Evolutionary conservation across 805 yeast species (phyloP), one percentile per base, ranked within the genome.

Genomic region (Naumovozyma baii): DNA sequence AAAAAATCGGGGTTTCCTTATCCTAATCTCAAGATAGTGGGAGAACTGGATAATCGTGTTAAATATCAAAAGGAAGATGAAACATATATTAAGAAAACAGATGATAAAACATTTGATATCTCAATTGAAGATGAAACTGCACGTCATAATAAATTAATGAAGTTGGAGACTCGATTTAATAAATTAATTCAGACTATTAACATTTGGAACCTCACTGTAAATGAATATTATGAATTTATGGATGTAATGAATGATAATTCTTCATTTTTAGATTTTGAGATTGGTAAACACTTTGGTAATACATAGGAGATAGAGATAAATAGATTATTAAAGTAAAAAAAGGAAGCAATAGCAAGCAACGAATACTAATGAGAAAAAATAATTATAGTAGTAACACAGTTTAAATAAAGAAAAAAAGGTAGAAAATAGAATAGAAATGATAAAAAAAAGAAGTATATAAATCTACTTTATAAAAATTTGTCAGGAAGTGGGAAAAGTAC

Each of bases 201-300:
- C 30, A 45, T 47, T 38, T 55, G 50, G 36, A 54, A 56, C 39
- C 41, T 50, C n/a, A 54, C 61, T 8, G 44, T 49, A 33, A 39
- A 39, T n/a, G 61, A 56, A 41, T 51, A 48, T 38, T 43, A 39
- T 28, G 54, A 56, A 25, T 54, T 41, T 36, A 36, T 37, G 26
- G 52, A 54, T 34, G 40, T 52, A 37, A 34, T 49, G 8, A 41
- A 51, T 22, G 43, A 47, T 30, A 46, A 47, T 16, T 22, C 36
- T 9, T 38, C 54, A 19, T 44, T 43, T 26, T 44, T 56, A 38
- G 61, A 56, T 31, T 48, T 45, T 30, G 59, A 54, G 18, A 33
- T 52, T 8, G 44, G 47, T 18, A 34, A 39, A 20, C 42, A 44
- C 10, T 25, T 18, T 20, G 30, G 31, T 15, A 34, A 34, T 19